These are phyloP conservation scores for Rhizoclosmatium globosum DNA, from an alignment of 192 early-diverging fungal genomes.

Conservation along the genomic window DNA sequence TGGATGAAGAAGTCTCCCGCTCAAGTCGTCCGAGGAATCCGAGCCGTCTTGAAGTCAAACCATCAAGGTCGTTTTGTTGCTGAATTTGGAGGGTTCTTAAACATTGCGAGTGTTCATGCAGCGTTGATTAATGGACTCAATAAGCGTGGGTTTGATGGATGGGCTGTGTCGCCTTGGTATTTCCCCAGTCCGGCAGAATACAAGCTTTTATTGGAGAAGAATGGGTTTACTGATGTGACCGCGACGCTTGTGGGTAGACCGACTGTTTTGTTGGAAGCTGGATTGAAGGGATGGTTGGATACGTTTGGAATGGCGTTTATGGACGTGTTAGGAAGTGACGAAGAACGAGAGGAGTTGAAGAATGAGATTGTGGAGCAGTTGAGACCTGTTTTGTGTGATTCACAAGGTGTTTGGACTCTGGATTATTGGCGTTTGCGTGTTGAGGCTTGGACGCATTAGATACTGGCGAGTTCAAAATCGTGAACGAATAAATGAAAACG, in stretches of 20 bases:
- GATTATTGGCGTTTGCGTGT: slow-evolving; percentile 50
- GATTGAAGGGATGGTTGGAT: slow-evolving; percentile 69
- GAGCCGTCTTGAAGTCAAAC: slow-evolving; percentile 57
- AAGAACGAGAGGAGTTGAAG: slow-evolving; percentile 30
- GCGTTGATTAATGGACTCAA: slow-evolving; percentile 33
- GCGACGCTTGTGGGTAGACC: slow-evolving; percentile 62
- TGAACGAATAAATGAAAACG: no score
- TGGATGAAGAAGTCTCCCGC: slow-evolving; percentile 73
- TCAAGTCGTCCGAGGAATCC: slow-evolving; percentile 65
- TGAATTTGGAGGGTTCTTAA: slow-evolving; percentile 65
- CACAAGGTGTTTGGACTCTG: slow-evolving; percentile 35
- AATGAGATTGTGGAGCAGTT: slow-evolving; percentile 41
- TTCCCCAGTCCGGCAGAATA: slow-evolving; percentile 55
- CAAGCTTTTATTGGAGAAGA: slow-evolving; percentile 51
- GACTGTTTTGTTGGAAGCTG: slow-evolving; percentile 54
- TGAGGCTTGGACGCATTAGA: slow-evolving; percentile 6
- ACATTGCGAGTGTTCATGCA: slow-evolving; percentile 44
- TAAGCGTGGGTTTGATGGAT: slow-evolving; percentile 28
- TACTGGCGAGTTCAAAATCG: no score
- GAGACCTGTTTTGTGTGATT: slow-evolving; percentile 43
- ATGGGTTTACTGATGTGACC: slow-evolving; percentile 57
- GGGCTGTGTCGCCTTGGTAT: slow-evolving; percentile 35
- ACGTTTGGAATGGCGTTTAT: slow-evolving; percentile 74
- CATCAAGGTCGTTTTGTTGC: slow-evolving; percentile 62
- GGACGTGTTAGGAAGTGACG: slow-evolving; percentile 42